phyloP scores from a whole-genome alignment of 1,284 basidiomycete genomes.

The Cerrena zonata region DNA sequence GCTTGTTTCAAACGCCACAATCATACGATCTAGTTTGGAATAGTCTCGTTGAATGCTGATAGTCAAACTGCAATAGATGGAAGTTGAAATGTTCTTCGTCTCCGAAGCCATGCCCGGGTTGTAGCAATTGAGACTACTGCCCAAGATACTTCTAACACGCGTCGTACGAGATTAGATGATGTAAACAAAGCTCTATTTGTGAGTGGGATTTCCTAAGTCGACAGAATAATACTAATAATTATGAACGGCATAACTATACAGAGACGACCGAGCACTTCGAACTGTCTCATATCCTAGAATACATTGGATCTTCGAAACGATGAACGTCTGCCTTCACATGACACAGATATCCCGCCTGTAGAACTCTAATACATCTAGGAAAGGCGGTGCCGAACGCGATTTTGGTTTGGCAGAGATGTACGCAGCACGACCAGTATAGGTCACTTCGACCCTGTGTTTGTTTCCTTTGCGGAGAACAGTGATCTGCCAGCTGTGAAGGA shows the following conservation, averaged over 20 bases:
- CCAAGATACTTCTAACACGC: no score
- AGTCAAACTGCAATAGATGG: no score
- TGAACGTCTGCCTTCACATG: not conserved
- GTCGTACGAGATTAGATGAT: no score
- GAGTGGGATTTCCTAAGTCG: no score
- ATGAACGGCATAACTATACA: conserved; percentile 12
- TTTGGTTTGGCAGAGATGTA: conserved; percentile 43
- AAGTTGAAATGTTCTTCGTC: no score
- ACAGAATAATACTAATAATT: not conserved
- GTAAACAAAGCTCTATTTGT: no score
- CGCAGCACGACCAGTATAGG: conserved; percentile 64
- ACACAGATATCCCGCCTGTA: not conserved
- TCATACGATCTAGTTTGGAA: no score
- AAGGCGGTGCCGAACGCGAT: conserved; percentile 50
- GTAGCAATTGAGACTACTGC: no score
- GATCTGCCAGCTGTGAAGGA: conserved; percentile 52
- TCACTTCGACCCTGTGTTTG: conserved; percentile 57
- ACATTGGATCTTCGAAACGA: not conserved
- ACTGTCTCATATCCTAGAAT: not conserved
- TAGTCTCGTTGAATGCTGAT: no score
- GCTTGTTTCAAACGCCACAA: no score
- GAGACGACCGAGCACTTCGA: conserved; percentile 7
- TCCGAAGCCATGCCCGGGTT: no score
- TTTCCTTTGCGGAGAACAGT: conserved; percentile 60
- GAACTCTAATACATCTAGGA: conserved; percentile 50